A percentile compares a stretch with the other conserved stretches of the same genome.
These are phyloP conservation scores for Choiromyces venosus DNA, from an alignment of 495 filamentous ascomycete species.

Conservation along the genomic window DNA sequence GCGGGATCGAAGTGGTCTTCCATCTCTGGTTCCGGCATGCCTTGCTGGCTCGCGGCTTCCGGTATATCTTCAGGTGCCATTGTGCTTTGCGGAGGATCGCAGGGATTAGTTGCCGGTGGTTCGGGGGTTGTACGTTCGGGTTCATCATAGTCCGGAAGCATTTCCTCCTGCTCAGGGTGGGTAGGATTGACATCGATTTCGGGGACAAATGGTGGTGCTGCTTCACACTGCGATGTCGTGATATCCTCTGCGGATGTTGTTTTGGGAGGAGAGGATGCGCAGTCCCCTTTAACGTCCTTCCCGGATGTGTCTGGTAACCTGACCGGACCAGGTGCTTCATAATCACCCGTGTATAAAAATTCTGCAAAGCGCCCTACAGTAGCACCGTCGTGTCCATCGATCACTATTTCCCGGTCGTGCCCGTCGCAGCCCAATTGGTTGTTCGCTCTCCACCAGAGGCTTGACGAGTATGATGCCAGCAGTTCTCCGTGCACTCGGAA, in stretches of 20 bases:
- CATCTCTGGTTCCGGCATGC: not conserved
- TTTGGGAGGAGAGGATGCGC: not conserved
- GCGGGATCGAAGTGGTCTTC: constrained; percentile 7
- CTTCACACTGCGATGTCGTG: not conserved
- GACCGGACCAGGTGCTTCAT: constrained; percentile 4
- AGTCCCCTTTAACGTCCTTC: not conserved
- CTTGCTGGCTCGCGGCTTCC: not conserved
- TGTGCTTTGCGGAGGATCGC: not conserved
- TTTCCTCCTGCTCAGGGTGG: not conserved
- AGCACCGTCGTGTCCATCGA: not conserved
- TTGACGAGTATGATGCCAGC: not conserved
- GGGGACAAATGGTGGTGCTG: not conserved
- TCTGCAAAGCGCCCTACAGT: constrained; percentile 11
- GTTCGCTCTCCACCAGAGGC: not conserved
- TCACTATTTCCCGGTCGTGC: not conserved
- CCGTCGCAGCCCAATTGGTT: not conserved
- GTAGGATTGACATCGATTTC: not conserved
- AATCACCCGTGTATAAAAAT: constrained; percentile 11
- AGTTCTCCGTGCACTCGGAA: constrained; percentile 1
- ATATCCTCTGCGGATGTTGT: not conserved
- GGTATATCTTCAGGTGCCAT: not conserved
- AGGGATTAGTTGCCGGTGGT: not conserved
- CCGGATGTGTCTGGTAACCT: not conserved
- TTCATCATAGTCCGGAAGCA: not conserved
- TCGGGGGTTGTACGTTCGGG: not conserved